These are phyloP conservation scores for Aspergillus sp. DNA, from an alignment of 2,329 filamentous ascomycete genomes.

Conservation along the genomic window DNA sequence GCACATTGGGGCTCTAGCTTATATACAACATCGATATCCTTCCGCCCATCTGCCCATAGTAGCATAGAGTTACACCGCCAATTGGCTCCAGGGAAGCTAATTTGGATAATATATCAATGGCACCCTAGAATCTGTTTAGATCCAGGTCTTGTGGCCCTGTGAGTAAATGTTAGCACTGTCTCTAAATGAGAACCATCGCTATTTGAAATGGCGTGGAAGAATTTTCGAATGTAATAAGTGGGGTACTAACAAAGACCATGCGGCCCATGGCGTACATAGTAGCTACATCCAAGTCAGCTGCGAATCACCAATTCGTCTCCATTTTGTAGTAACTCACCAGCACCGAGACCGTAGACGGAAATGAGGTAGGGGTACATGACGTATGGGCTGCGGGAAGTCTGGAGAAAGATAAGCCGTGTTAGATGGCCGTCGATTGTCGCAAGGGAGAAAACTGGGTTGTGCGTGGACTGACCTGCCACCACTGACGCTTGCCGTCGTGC, in stretches of 20 bases:
- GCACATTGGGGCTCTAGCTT: slow-evolving; percentile 35
- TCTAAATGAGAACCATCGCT: background rate
- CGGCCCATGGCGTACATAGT: slow-evolving; percentile 46
- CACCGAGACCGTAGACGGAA: slow-evolving; percentile 49
- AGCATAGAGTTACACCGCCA: slow-evolving; percentile 39
- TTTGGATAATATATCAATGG: slow-evolving; percentile 8
- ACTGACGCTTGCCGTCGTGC: slow-evolving; percentile 65
- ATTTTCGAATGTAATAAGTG: background rate
- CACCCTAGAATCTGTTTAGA: slow-evolving; percentile 24
- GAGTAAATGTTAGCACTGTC: slow-evolving; percentile 18
- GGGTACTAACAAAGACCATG: slow-evolving; percentile 42
- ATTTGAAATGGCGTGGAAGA: background rate
- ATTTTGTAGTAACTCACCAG: slow-evolving; percentile 41
- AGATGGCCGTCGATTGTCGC: background rate
- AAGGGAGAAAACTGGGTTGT: background rate
- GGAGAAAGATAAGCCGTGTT: slow-evolving; percentile 4
- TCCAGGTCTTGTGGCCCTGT: slow-evolving; percentile 67
- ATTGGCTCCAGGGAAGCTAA: slow-evolving; percentile 19
- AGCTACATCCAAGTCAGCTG: slow-evolving; percentile 24
- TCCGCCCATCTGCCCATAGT: slow-evolving; percentile 27
- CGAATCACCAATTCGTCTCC: background rate
- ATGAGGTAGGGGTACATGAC: slow-evolving; percentile 63
- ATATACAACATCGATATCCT: slow-evolving; percentile 39
- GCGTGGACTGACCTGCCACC: slow-evolving; percentile 62
- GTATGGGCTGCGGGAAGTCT: slow-evolving; percentile 57